phyloP scores from a whole-genome alignment of 2,329 filamentous ascomycete genomes.

The Rosellinia necatrix region DNA sequence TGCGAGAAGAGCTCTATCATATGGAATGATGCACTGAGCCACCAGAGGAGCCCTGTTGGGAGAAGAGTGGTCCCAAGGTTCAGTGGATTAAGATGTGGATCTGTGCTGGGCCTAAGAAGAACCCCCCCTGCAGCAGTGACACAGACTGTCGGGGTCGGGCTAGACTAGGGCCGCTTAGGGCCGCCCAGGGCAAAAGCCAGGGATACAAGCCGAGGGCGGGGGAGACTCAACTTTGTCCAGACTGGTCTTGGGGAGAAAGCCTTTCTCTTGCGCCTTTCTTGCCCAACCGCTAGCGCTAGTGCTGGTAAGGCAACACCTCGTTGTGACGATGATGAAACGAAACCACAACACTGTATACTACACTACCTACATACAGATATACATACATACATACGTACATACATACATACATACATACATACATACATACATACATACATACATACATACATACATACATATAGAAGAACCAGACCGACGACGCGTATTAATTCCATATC shows the following conservation, averaged over 20 bases:
- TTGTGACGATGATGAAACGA: background rate
- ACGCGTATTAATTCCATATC: too few relatives aligned
- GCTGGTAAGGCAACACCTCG: background rate
- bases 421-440: too few relatives aligned
- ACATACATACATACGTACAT: too few relatives aligned
- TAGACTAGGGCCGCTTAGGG: too few relatives aligned
- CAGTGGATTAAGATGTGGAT: conserved; percentile 8
- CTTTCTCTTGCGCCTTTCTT: background rate
- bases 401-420: too few relatives aligned
- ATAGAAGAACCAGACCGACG: too few relatives aligned
- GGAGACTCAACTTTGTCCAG: conserved; percentile 9
- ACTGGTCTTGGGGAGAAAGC: background rate
- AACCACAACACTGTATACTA: too few relatives aligned
- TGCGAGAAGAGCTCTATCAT: conserved; percentile 16
- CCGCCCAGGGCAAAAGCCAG: too few relatives aligned
- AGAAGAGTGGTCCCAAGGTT: background rate
- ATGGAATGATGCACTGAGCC: conserved; percentile 19
- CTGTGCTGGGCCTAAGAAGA: background rate
- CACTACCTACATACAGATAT: too few relatives aligned
- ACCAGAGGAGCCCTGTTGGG: background rate
- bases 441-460: too few relatives aligned
- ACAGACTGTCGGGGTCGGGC: conserved; percentile 15
- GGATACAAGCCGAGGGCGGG: conserved; percentile 10
- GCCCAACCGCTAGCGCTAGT: background rate
- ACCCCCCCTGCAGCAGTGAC: conserved; percentile 18